phyloP scores from a whole-genome alignment of 495 filamentous ascomycete genomes.

The Podospora pseudocomata region DNA sequence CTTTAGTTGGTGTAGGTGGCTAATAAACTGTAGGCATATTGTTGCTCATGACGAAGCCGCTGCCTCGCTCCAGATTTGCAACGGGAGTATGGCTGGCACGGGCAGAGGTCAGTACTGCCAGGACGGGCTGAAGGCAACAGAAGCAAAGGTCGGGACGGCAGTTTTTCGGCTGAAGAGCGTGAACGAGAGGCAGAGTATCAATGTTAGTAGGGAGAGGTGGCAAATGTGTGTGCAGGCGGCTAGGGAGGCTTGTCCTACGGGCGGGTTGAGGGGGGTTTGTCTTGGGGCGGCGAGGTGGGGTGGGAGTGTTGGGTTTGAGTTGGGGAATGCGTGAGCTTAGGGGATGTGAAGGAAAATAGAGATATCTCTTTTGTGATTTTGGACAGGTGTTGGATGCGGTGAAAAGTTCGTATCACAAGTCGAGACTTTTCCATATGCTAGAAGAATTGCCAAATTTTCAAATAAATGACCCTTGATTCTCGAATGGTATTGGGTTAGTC shows the following conservation, averaged over 20 bases:
- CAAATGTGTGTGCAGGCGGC: conserved; percentile 49
- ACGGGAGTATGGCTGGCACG: conserved; percentile 45
- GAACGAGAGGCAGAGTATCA: conserved; percentile 41
- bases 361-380: not conserved
- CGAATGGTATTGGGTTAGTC: too few species aligned
- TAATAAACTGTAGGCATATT: conserved; percentile 37
- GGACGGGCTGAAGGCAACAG: conserved; percentile 37
- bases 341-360: not conserved
- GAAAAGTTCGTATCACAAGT: too few species aligned
- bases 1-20: not conserved
- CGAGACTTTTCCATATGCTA: too few species aligned
- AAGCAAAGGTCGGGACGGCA: conserved; percentile 45
- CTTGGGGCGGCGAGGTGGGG: conserved; percentile 43
- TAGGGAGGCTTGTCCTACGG: conserved; percentile 45
- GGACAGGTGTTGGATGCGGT: too few species aligned
- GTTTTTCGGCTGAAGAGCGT: conserved; percentile 42
- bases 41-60: conserved; percentile 53
- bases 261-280: conserved; percentile 44
- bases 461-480: too few species aligned
- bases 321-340: conserved; percentile 30
- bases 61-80: conserved; percentile 51
- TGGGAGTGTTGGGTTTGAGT: conserved; percentile 47
- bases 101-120: conserved; percentile 39
- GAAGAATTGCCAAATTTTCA: too few species aligned
- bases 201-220: conserved; percentile 51